A percentile compares a stretch with the other conserved stretches of the same genome.
phyloP scores from a whole-genome alignment of 768 basidiomycete genomes.

The Amanita molliuscula region DNA sequence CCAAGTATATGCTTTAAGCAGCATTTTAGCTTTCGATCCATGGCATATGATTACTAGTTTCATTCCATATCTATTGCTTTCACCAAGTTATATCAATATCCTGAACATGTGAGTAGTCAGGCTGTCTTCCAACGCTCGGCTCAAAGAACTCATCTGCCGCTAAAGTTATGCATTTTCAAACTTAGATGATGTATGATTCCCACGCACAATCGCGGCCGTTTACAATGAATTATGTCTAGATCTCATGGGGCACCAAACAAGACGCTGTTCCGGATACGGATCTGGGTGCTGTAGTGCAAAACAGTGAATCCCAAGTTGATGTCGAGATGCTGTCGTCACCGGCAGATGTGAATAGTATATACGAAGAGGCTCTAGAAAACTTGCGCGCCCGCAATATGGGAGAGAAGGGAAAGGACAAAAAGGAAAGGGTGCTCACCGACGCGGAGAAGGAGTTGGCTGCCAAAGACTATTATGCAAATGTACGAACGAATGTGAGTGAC shows the following conservation, averaged over 20 bases:
- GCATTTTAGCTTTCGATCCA: conserved; percentile 83
- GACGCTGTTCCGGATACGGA: conserved; percentile 64
- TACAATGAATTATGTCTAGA: conserved; percentile 27
- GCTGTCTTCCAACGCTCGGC: conserved; percentile 3
- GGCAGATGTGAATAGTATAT: conserved; percentile 74
- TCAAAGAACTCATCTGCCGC: conserved; percentile 1
- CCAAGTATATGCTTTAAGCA: conserved; percentile 67
- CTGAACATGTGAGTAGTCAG: conserved; percentile 53
- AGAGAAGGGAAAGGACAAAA: conserved; percentile 16
- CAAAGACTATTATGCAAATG: conserved; percentile 82
- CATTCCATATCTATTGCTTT: conserved; percentile 77
- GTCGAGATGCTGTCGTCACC: conserved; percentile 78
- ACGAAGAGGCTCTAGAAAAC: conserved; percentile 75
- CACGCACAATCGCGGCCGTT: background rate
- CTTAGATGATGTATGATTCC: conserved; percentile 61
- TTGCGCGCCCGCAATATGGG: conserved; percentile 30
- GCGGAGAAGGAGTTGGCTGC: conserved; percentile 66
- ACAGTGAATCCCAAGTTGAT: conserved; percentile 74
- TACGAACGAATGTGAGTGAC: conserved; percentile 60
- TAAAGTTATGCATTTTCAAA: conserved; percentile 77
- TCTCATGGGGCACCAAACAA: conserved; percentile 96
- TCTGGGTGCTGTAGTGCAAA: conserved; percentile 75
- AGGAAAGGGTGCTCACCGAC: conserved; percentile 20
- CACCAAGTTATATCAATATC: conserved; percentile 72
- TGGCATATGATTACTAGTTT: conserved; percentile 96